Evolutionary conservation across 2,329 filamentous ascomycete species (phyloP), one percentile per base, ranked within the genome.

Genomic region (Hymenoscyphus albidus): DNA sequence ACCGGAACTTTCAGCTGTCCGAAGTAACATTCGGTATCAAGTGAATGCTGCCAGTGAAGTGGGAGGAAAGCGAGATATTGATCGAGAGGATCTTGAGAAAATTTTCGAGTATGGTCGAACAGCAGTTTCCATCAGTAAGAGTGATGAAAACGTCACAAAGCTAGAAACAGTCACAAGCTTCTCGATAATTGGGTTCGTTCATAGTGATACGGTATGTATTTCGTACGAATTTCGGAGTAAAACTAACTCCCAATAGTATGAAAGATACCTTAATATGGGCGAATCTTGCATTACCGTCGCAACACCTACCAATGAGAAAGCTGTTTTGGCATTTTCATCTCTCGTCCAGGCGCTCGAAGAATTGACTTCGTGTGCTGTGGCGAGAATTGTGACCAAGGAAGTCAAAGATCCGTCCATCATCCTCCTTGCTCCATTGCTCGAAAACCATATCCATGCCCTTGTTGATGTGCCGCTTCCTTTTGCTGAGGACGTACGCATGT

Each of bases 61-160:
- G 0, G 92, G 91, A 16, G 90, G 91, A 13, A 96, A 94, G 78
- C 84, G 83, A 62, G 92, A 97, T 62, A 88, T 99, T 32, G 86
- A 90, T 35, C 87, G 87, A 64, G 93, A 96, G 14, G 86, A 92
- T 16, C 82, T 99, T 44, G 92, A 92, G n/a, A 96, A 93, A 75
- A 95, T 95, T 0, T 99, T 94, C 73, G 88, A 92, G 73, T 99
- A 99, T 75, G 95, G 95, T 57, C 85, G 93, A 64, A 97, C 94
- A 0, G 92, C 91, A 2, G 94, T 99, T 1, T 88, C 90, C 70
- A 97, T 99, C 70, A 91, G 87, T 69, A 88, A 93, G 70, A 90
- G 90, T 0, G 94, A 99, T 72, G 85, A 89, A 75, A 92, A 93
- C 70, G 87, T 97, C 64, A 96, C 92, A n/a, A 93, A 90, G 69